Evolutionary conservation across 352 stramenopile species (phyloP).

Genomic region (Phytophthora crassamura): DNA sequence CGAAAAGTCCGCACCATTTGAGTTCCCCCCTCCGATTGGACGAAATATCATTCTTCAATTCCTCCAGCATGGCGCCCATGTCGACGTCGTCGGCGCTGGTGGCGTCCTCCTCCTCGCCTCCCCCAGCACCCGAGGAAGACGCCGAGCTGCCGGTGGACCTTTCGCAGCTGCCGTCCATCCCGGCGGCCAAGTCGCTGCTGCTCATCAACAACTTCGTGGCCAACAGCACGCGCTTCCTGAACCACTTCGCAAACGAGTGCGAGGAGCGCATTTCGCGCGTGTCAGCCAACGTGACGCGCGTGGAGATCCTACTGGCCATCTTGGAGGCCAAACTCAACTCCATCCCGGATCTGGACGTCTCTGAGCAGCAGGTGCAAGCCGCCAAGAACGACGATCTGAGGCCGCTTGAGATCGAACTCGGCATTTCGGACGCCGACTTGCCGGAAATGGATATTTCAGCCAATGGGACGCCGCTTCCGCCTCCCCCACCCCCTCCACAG

Average conservation of each 20-base stretch:
- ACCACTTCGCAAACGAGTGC: slow-evolving; percentile 86
- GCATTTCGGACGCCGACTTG: slow-evolving; percentile 74
- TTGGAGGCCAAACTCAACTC: slow-evolving; percentile 87
- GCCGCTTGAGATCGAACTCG: slow-evolving; percentile 46
- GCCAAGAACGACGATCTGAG: slow-evolving; percentile 12
- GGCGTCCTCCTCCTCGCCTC: slow-evolving; percentile 15
- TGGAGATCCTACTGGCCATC: slow-evolving; percentile 87
- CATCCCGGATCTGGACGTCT: slow-evolving; percentile 80
- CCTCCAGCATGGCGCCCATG: slow-evolving; percentile 33
- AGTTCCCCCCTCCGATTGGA: slow-evolving; percentile 20
- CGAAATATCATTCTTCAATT: slow-evolving; percentile 27
- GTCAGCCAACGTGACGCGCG: slow-evolving; percentile 75
- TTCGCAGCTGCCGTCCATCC: slow-evolving; percentile 77
- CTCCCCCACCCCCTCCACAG: slow-evolving; percentile 52
- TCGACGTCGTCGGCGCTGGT: slow-evolving; percentile 75
- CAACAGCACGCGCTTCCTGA: slow-evolving; percentile 89
- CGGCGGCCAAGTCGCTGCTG: slow-evolving; percentile 79
- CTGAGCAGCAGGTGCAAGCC: slow-evolving; percentile 48
- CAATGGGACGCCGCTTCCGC: slow-evolving; percentile 46
- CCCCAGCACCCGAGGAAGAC: slow-evolving; percentile 49
- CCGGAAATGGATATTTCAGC: slow-evolving; percentile 50
- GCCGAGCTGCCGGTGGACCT: slow-evolving; percentile 80
- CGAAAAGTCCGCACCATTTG: not conserved
- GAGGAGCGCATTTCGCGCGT: slow-evolving; percentile 81
- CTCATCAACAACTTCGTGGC: slow-evolving; percentile 90